Evolutionary conservation across 768 basidiomycete species (phyloP).

Genomic region (Collybiopsis confluens): DNA sequence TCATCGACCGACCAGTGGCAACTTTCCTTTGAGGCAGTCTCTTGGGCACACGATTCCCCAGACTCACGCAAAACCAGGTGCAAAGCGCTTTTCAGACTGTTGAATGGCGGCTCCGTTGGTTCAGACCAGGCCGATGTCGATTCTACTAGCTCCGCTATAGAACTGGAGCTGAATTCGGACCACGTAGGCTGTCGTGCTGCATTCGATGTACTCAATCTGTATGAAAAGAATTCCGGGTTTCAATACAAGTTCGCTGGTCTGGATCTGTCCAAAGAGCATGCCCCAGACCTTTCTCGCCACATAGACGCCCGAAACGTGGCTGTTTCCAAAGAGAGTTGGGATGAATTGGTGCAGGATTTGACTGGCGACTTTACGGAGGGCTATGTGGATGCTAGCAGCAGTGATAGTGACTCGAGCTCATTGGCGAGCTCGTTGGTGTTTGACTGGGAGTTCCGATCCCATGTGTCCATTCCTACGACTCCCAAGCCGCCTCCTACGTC

Average conservation of each 20-base stretch:
- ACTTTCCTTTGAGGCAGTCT: conserved; percentile 32
- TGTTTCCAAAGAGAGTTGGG: conserved; percentile 36
- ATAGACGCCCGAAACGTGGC: conserved; percentile 31
- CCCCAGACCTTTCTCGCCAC: conserved; percentile 4
- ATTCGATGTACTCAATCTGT: conserved; percentile 29
- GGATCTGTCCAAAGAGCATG: not conserved
- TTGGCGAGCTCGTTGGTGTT: not conserved
- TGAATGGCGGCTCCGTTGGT: not conserved
- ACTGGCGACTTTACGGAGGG: conserved; percentile 22
- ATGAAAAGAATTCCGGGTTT: conserved; percentile 40
- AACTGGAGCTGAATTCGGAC: conserved; percentile 30
- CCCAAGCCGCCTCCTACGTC: conserved; percentile 33
- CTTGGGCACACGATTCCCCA: conserved; percentile 32
- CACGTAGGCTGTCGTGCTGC: conserved; percentile 36
- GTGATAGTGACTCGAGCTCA: conserved; percentile 1
- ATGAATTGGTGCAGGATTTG: conserved; percentile 35
- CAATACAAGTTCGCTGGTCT: not conserved
- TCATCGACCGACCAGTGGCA: conserved; percentile 36
- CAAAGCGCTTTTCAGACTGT: conserved; percentile 23
- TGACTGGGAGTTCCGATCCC: not conserved
- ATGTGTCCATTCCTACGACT: conserved; percentile 41
- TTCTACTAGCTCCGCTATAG: conserved; percentile 13
- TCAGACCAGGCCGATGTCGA: conserved; percentile 12
- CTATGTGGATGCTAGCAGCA: not conserved
- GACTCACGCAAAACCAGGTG: conserved; percentile 24